These are phyloP conservation scores for Earliella scabrosa DNA, from an alignment of 1,284 basidiomycete genomes.

Conservation along the genomic window DNA sequence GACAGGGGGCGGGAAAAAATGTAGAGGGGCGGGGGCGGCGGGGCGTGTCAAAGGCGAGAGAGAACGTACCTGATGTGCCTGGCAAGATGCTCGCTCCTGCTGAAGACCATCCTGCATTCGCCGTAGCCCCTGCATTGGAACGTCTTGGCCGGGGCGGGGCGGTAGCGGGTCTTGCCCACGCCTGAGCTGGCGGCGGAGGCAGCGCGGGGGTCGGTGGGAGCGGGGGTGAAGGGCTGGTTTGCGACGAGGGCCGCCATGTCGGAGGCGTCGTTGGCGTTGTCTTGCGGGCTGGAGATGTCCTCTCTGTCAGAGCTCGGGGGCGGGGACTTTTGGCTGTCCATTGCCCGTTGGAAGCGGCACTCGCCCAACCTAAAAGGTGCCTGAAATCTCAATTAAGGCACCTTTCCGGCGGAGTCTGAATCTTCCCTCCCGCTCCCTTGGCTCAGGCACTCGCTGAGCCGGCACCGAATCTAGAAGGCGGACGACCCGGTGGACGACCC, in stretches of 20 bases:
- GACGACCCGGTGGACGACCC: too few species aligned
- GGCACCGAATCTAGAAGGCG: constrained; percentile 28
- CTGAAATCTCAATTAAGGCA: constrained; percentile 37
- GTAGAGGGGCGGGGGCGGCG: constrained; percentile 13
- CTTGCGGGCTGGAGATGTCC: not conserved
- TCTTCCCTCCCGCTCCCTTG: constrained; percentile 17
- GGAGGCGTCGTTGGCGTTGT: too few species aligned
- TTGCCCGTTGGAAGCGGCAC: constrained; percentile 29
- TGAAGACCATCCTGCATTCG: constrained; percentile 96
- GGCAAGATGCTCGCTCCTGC: constrained; percentile 92
- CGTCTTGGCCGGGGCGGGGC: constrained; percentile 84
- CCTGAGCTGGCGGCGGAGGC: constrained; percentile 19
- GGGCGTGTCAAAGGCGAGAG: constrained; percentile 22
- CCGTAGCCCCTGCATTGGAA: constrained; percentile 96
- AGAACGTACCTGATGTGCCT: constrained; percentile 85
- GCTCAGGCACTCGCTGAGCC: constrained; percentile 30
- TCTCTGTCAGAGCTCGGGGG: constrained; percentile 1
- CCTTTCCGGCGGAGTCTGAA: constrained; percentile 27
- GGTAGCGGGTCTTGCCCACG: constrained; percentile 62
- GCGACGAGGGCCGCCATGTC: constrained; percentile 34
- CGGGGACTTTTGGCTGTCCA: constrained; percentile 35
- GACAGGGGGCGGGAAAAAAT: constrained; percentile 23
- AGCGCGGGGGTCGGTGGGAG: constrained; percentile 8
- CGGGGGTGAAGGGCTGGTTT: constrained; percentile 12
- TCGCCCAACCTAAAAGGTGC: constrained; percentile 38